phyloP scores from a whole-genome alignment of 139 green algal species.

The Chlamydomonas asymmetrica region DNA sequence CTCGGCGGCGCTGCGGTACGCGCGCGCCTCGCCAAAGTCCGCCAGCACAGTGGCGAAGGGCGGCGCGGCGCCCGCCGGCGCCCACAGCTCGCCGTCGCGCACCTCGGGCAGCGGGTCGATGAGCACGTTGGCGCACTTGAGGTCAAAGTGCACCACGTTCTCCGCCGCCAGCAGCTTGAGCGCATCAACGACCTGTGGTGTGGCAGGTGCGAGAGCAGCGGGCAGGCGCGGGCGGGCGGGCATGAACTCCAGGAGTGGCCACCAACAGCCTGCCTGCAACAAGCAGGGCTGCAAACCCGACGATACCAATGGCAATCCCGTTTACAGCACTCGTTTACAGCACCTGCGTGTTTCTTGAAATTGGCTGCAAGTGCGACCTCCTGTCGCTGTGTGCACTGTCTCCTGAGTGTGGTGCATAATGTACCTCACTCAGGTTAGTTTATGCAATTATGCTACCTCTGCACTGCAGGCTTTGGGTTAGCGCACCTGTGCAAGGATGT shows the following conservation, averaged over 20 bases:
- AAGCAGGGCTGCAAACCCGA: too few relatives aligned
- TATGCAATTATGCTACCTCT: too few relatives aligned
- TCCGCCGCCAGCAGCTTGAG: constrained; percentile 43
- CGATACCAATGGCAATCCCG: too few relatives aligned
- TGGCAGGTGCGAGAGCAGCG: background rate
- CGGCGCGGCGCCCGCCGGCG: background rate
- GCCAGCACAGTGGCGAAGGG: constrained; percentile 65
- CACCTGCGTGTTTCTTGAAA: too few relatives aligned
- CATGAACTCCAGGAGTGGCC: background rate
- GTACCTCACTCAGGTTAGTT: too few relatives aligned
- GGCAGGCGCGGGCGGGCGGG: background rate
- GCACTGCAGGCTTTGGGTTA: too few relatives aligned
- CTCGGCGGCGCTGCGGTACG: constrained; percentile 50
- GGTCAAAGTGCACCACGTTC: constrained; percentile 83
- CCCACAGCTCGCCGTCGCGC: constrained; percentile 66
- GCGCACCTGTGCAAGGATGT: constrained; percentile 44
- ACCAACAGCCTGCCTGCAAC: too few relatives aligned
- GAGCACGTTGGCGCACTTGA: constrained; percentile 88
- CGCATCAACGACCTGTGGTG: constrained; percentile 51
- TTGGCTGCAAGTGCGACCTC: too few relatives aligned
- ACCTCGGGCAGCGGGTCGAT: constrained; percentile 62
- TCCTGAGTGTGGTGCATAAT: too few relatives aligned
- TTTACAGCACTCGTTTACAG: too few relatives aligned
- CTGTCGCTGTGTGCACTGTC: too few relatives aligned
- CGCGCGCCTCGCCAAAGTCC: constrained; percentile 81